These are phyloP conservation scores for Pseudogymnoascus sp. DNA, from an alignment of 2,329 filamentous ascomycete species.

Conservation along the genomic window DNA sequence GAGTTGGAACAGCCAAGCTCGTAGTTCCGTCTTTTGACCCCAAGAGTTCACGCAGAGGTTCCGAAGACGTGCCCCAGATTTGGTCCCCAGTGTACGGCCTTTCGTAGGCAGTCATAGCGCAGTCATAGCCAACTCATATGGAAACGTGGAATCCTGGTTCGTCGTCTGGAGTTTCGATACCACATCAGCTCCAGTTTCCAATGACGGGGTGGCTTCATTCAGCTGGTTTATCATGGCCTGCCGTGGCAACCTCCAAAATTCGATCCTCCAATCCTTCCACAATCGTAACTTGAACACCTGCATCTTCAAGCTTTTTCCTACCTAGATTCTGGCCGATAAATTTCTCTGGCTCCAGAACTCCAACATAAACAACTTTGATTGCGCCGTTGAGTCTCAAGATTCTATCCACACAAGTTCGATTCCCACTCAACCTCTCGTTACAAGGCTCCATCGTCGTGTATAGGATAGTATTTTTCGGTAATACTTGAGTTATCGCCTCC, in stretches of 20 bases:
- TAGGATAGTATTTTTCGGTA: conserved; percentile 50
- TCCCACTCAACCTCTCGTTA: conserved; percentile 63
- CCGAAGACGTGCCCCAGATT: neutral
- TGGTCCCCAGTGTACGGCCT: neutral
- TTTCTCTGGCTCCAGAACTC: conserved; percentile 79
- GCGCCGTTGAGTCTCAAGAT: conserved; percentile 49
- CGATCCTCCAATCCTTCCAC: conserved; percentile 69
- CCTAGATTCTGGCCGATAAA: conserved; percentile 82
- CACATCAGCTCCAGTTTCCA: neutral
- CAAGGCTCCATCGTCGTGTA: conserved; percentile 95
- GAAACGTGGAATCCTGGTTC: neutral
- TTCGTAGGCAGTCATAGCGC: neutral
- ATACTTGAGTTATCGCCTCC: conserved; percentile 41
- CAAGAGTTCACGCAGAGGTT: neutral
- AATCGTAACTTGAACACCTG: conserved; percentile 65
- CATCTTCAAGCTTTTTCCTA: conserved; percentile 57
- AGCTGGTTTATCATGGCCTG: conserved; percentile 54
- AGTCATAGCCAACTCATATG: neutral
- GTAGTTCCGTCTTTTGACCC: neutral
- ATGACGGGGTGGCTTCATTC: conserved; percentile 9
- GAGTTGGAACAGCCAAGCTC: neutral
- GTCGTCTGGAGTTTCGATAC: conserved; percentile 14
- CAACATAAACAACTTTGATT: conserved; percentile 75
- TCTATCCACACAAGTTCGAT: conserved; percentile 68
- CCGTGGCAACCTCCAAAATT: conserved; percentile 74